phyloP scores from a whole-genome alignment of 2,329 filamentous ascomycete genomes.

The Penicillium sp. region DNA sequence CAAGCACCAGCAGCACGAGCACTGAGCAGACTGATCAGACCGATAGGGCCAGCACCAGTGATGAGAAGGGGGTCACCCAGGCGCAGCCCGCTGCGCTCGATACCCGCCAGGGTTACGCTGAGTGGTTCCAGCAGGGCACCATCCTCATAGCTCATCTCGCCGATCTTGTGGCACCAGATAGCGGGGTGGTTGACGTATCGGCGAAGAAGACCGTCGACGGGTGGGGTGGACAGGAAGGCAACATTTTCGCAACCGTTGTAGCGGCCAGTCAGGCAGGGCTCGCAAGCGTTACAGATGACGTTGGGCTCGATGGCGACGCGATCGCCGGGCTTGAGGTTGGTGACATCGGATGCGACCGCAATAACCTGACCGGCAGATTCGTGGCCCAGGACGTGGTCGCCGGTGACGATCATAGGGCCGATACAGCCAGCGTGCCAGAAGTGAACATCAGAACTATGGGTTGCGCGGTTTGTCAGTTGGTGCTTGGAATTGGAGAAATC shows the following conservation, averaged over 20 bases:
- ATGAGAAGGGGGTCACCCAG: slow-evolving; percentile 87
- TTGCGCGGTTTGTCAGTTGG: background rate
- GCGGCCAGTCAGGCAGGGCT: slow-evolving; percentile 86
- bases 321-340: slow-evolving; percentile 77
- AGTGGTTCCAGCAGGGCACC: slow-evolving; percentile 90
- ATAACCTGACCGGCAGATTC: slow-evolving; percentile 81
- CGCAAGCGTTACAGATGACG: slow-evolving; percentile 87
- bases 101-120: slow-evolving; percentile 82
- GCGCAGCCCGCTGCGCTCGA: slow-evolving; percentile 78
- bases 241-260: slow-evolving; percentile 95
- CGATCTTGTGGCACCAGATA: slow-evolving; percentile 95
- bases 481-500: too few relatives aligned
- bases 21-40: slow-evolving; percentile 84
- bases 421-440: slow-evolving; percentile 98
- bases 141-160: slow-evolving; percentile 87
- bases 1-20: slow-evolving; percentile 83
- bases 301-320: slow-evolving; percentile 94
- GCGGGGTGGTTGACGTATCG: slow-evolving; percentile 95
- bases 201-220: slow-evolving; percentile 81
- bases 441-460: slow-evolving; percentile 80
- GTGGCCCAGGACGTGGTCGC: slow-evolving; percentile 90
- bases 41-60: slow-evolving; percentile 93
- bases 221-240: slow-evolving; percentile 86
- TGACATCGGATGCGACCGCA: slow-evolving; percentile 75
- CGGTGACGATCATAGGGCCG: slow-evolving; percentile 90